Evolutionary conservation across 148 eudicot genomes (phyloP).

Genomic region (Spergularia marina): DNA sequence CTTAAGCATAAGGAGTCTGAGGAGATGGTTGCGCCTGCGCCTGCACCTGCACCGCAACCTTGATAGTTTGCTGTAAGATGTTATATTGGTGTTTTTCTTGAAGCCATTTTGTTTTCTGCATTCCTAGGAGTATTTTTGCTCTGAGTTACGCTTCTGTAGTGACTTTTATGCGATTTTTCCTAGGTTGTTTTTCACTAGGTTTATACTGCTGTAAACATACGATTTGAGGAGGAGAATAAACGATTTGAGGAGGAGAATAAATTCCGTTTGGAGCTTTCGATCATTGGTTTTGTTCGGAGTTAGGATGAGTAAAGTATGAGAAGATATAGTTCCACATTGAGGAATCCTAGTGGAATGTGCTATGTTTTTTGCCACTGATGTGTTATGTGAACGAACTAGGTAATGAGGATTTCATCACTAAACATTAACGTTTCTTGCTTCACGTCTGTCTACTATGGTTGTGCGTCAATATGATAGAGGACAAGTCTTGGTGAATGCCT

Average conservation of each 20-base stretch:
- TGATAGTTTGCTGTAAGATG: conserved; percentile 13
- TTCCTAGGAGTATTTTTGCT: neutral
- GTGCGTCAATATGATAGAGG: no score
- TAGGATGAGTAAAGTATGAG: neutral
- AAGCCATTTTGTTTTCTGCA: conserved; percentile 15
- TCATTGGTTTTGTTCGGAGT: neutral
- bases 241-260: conserved; percentile 6
- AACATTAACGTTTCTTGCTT: no score
- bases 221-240: conserved; percentile 8
- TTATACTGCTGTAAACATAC: conserved; percentile 19
- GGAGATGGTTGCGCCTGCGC: conserved; percentile 21
- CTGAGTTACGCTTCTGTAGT: neutral
- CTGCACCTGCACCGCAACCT: neutral
- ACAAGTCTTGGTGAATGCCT: neutral
- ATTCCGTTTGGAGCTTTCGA: neutral
- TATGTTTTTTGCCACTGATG: no score
- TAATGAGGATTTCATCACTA: neutral
- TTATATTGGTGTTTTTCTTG: conserved; percentile 11
- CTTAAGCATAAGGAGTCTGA: conserved; percentile 51
- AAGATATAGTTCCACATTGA: neutral
- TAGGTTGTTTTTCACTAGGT: neutral
- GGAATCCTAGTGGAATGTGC: neutral
- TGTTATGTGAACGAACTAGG: neutral
- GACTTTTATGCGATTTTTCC: neutral
- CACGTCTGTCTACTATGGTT: no score